These are phyloP conservation scores for Heterobasidion parviporum DNA, from an alignment of 1,284 basidiomycete species.

Conservation along the genomic window DNA sequence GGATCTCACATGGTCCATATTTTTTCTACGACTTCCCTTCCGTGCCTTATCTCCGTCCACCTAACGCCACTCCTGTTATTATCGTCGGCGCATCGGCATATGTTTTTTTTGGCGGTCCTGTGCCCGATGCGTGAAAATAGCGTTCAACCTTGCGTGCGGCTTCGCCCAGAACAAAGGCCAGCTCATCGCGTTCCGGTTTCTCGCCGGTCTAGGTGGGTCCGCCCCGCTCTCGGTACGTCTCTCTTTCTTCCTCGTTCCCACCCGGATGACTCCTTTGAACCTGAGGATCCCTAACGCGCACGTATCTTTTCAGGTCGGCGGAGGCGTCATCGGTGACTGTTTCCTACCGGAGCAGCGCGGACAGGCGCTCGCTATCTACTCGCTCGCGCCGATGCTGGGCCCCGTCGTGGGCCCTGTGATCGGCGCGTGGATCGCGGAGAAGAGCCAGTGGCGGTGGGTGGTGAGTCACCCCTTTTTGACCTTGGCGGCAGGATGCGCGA, in stretches of 20 bases:
- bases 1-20: neutral
- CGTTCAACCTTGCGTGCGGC: conserved; percentile 60
- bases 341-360: conserved; percentile 39
- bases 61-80: too few species aligned
- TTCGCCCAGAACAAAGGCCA: conserved; percentile 53
- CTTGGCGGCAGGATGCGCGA: neutral
- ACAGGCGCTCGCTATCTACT: conserved; percentile 38
- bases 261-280: too few species aligned
- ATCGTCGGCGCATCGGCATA: too few species aligned
- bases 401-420: conserved; percentile 35
- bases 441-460: conserved; percentile 31
- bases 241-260: neutral
- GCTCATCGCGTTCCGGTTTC: conserved; percentile 57
- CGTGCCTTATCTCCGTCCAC: too few species aligned
- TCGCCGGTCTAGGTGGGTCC: conserved; percentile 60
- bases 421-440: conserved; percentile 31
- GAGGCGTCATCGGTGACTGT: conserved; percentile 43
- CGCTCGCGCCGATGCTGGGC: conserved; percentile 34
- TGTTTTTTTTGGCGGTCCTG: neutral
- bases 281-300: too few species aligned
- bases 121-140: conserved; percentile 20
- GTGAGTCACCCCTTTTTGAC: conserved; percentile 10
- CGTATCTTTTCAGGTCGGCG: conserved; percentile 30
- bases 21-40: neutral
- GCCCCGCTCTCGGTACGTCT: conserved; percentile 49